Evolutionary conservation across 495 filamentous ascomycete genomes (phyloP), one percentile per base, ranked within the genome.

Genomic region (Penicillium samsonianum): DNA sequence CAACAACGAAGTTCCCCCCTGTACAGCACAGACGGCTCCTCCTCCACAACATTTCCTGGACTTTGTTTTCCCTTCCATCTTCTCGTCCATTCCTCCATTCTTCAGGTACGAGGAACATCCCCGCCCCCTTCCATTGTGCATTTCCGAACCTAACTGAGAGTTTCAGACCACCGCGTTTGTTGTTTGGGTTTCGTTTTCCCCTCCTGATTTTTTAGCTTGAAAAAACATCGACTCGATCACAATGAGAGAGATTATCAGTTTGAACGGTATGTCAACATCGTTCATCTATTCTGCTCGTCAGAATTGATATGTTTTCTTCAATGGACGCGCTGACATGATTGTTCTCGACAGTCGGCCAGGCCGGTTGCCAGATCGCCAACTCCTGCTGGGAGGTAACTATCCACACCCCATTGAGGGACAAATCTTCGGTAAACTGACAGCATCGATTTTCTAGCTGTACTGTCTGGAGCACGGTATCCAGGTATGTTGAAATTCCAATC

Each of bases 281-380:
- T 30, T 5, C 22, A 38, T 55, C 43, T 16, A 46, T 19, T 47
- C 22, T 28, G 8, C 20, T 45, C 56, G 23, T 31, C 25, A 30
- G 37, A 43, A 58, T 65, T 58, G 61, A 63, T 68, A 59, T 45
- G 16, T 59, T 45, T 59, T 55, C 52, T 52, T 38, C 16, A 31
- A 64, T 49, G 51, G 30, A 63, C 38, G 59, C 59, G 61, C 66
- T 69, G 49, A 69, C 64, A 37, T 49, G 42, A 50, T 52, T 46
- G 14, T 61, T 58, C 35, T 40, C 60, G 58, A 82, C 70, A 98
- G 94, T 98, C 80, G 94, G 94, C 80, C 94, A 98, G 84, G 94
- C 94, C 73, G 94, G 94, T 88, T 97, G 95, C 85, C 94, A 98
- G 78, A 98, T 98, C 75, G 94, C 92, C 77, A 98, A 98, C 82